Conservation (phyloP, 2,329 filamentous ascomycete genomes). For the Dactylellina parvicollis region DNA sequence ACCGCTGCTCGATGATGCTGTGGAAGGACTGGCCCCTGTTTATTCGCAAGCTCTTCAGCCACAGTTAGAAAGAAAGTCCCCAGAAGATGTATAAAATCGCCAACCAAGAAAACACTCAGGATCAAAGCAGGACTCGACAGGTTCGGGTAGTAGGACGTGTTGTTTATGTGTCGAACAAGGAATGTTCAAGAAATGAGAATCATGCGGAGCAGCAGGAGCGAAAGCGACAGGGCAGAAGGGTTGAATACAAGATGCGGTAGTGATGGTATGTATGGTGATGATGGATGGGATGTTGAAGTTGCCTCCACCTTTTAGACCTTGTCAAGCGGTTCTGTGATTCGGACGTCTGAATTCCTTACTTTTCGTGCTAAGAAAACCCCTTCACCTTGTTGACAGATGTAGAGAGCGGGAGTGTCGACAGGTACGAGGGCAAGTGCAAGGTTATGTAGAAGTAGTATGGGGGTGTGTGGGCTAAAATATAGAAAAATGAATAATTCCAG, state of each 20-base stretch:
- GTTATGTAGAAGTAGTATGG: slow-evolving; percentile 49
- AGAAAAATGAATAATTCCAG: slow-evolving; percentile 54
- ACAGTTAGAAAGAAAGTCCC: slow-evolving; percentile 50
- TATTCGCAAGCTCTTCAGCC: slow-evolving; percentile 48
- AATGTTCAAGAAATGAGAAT: slow-evolving; percentile 35
- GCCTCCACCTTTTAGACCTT: slow-evolving; percentile 29
- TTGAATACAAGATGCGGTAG: slow-evolving; percentile 41
- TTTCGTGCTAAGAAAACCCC: slow-evolving; percentile 43
- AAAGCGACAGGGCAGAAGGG: slow-evolving; percentile 37
- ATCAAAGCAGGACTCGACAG: slow-evolving; percentile 1
- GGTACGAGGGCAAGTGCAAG: slow-evolving; percentile 53
- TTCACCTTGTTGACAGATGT: slow-evolving; percentile 55
- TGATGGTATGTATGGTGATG: slow-evolving; percentile 33
- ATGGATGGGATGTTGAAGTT: slow-evolving; percentile 40
- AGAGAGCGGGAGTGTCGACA: slow-evolving; percentile 53
- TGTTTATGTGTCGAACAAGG: slow-evolving; percentile 43
- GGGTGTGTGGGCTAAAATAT: slow-evolving; percentile 53
- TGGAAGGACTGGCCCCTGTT: slow-evolving; percentile 52
- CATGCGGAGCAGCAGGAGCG: slow-evolving; percentile 9
- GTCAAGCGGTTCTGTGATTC: slow-evolving; percentile 22
- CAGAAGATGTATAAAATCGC: slow-evolving; percentile 16
- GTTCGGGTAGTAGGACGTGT: slow-evolving; percentile 17
- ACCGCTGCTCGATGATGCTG: slow-evolving; percentile 51
- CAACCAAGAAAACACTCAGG: slow-evolving; percentile 1
- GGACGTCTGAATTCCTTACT: slow-evolving; percentile 10